Evolutionary conservation across 2,329 filamentous ascomycete genomes (phyloP).

Genomic region (Exophiala bonariae): DNA sequence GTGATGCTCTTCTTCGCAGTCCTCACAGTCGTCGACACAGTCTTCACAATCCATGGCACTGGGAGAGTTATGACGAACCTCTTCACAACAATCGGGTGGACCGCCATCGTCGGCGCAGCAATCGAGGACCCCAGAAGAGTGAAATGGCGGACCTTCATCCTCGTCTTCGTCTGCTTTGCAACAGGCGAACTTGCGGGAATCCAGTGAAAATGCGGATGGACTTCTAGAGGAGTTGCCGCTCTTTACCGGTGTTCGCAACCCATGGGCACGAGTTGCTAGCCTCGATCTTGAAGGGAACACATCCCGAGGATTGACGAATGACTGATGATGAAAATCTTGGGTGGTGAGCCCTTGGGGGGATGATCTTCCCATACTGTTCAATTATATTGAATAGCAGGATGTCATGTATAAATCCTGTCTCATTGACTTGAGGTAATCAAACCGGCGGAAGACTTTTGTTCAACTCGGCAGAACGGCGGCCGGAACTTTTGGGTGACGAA

Average conservation of each 20-base stretch:
- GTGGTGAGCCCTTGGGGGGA: constrained; percentile 22
- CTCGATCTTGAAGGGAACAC: constrained; percentile 20
- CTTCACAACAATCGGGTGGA: constrained; percentile 7
- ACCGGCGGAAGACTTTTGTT: too few species aligned
- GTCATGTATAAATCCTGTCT: too few species aligned
- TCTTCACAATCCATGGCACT: constrained; percentile 25
- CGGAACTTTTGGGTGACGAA: too few species aligned
- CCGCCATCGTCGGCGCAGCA: constrained; percentile 8
- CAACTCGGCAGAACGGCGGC: too few species aligned
- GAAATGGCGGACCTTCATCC: constrained; percentile 9
- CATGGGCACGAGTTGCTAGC: constrained; percentile 14
- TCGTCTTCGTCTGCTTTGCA: constrained; percentile 9
- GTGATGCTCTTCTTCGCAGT: constrained; percentile 24
- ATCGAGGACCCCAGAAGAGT: constrained; percentile 10
- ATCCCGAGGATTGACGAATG: constrained; percentile 24
- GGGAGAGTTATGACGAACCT: constrained; percentile 19
- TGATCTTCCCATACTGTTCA: constrained; percentile 17
- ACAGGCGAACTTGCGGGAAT: constrained; percentile 16
- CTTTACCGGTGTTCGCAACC: constrained; percentile 13
- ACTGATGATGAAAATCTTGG: constrained; percentile 24
- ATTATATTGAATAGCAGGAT: too few species aligned
- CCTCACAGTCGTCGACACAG: constrained; percentile 25
- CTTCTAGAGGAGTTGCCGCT: constrained; percentile 11
- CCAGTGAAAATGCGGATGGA: constrained; percentile 11
- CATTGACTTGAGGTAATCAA: too few species aligned